Percentiles rank a stretch among this genome's conserved stretches.
Evolutionary conservation across 2,329 filamentous ascomycete genomes (phyloP).

Genomic region (Aspergillus costaricaensis): DNA sequence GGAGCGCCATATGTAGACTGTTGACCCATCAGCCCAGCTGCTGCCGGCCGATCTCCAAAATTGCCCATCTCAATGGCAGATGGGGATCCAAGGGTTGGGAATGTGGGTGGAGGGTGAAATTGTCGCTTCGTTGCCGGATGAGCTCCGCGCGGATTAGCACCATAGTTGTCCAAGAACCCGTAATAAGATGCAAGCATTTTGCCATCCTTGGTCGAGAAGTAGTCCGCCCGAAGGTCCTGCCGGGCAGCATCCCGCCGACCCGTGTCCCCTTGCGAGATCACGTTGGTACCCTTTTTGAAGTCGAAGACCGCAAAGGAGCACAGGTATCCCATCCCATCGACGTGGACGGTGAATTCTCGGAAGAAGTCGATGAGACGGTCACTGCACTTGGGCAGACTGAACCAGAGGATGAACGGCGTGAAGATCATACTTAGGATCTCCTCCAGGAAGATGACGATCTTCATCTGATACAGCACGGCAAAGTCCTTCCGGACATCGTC

Average conservation of each 20-base stretch:
- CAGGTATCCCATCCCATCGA: constrained; percentile 92
- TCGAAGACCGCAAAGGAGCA: constrained; percentile 98
- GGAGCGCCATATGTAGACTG: constrained; percentile 32
- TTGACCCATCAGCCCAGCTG: constrained; percentile 25
- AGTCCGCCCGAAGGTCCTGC: constrained; percentile 80
- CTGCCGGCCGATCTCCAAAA: constrained; percentile 42
- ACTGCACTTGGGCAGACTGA: constrained; percentile 81
- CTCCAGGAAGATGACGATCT: constrained; percentile 86
- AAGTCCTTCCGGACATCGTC: constrained; percentile 93
- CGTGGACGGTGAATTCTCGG: constrained; percentile 94
- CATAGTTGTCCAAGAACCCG: constrained; percentile 91
- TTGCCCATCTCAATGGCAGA: constrained; percentile 49
- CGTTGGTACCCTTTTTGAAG: constrained; percentile 78
- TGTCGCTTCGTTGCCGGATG: constrained; percentile 50
- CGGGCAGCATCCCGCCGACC: constrained; percentile 33
- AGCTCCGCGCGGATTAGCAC: constrained; percentile 68
- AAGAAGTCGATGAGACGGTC: constrained; percentile 97
- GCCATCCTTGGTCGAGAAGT: constrained; percentile 91
- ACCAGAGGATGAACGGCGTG: constrained; percentile 84
- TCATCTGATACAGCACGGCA: constrained; percentile 84
- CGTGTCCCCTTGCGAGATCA: constrained; percentile 47
- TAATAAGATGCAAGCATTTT: constrained; percentile 99
- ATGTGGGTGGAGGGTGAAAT: constrained; percentile 74
- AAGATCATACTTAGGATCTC: constrained; percentile 91
- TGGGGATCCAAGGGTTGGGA: constrained; percentile 70